Evolutionary conservation across 257 asterid species (phyloP), one percentile per base, ranked within the genome.

Genomic region (Thymus mandschuricus): DNA sequence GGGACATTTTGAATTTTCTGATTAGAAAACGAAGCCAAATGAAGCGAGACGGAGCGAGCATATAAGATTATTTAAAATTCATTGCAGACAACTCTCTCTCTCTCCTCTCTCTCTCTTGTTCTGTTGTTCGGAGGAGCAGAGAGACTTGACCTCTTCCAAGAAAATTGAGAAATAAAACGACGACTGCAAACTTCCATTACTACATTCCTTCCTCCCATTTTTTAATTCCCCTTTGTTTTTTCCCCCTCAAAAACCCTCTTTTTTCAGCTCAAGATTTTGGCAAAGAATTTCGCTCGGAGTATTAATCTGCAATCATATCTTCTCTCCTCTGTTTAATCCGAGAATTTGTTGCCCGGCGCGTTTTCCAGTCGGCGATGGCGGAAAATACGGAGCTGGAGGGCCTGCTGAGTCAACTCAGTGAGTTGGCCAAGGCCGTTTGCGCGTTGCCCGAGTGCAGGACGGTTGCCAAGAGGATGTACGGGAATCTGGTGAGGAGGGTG

Each of bases 401-500:
- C 30, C 33, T 89, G 1, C 82, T 95, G 84, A 70, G 81, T 82
- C 89, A 83, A 75, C 85, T 95, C 81, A 78, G 81, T 41, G 96
- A 83, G 66, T 80, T 75, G 64, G 85, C 82, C 68, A 86, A 75
- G 73, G 81, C 68, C 0, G 79, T 95, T 66, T 86, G 83, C 41
- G 81, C 79, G 60, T 77, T 95, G 79, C 96, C 97, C 13, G 99
- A 89, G 70, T 89, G 98, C 73, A 79, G 81, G 21, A 81, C 89
- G 66, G 92, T 86, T 40, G 81, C 87, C 10, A 92, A 75, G 80
- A 88, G 82, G 86, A 86, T 89, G 88, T 88, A 87, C 72, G 41
- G 88, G 13, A 87, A 88, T 83, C 84, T 95, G 87, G 87, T 87
- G 60, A 74, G 99, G 50, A 90, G 98, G 66, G 86, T 92, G 45